Base-by-base conservation (phyloP, 441 rosid genomes). In the Populus trichocarpa region DNA sequence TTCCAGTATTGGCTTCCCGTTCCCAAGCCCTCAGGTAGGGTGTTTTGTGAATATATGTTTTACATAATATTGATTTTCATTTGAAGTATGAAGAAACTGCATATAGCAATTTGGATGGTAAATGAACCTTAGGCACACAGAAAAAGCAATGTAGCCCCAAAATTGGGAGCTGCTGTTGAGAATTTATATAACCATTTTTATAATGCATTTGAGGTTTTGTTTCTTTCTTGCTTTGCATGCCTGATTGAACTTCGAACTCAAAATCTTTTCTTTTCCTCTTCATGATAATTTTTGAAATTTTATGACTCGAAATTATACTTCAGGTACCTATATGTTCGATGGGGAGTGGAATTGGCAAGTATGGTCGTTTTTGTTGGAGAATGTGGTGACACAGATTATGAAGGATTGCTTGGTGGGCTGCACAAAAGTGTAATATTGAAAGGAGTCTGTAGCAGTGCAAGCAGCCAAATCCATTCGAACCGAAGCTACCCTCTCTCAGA, bases 1-100 rank as follows among this genome's bases (percentile, higher is more conserved):
- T 96, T 74, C 99, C 99, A 1, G 96, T 92, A 69, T 80, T 93
- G 81, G 98, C 99, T 75, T 96, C 99, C 46, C 97, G 99, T 6
- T 82, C 91, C 78, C 99, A 94, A 86, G 98, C 98, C 67, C 91
- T 96, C 57, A 92, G 99, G 99, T 96, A 86, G 18, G 71, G 14
- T 69, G 67, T 66, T 69, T n/a, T 11, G 2, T 42, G 25, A 32
- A 35, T n/a, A 26, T 14, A 40, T 10, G 33, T 16, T 32, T 11
- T 75, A 10, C 40, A 26, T 73, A 1, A 38, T 42, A 25, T 25
- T 66, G 36, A 16, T 69, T 20, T 72, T 71, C 53, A 61, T 69
- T 66, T 32, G 32, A 40, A 50, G 57, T 50, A 22, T 77, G 28
- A 26, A 63, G 64, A 26, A 2, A 18, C 78, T 61, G 73, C 20